Percentiles rank a stretch among this genome's conserved stretches.
These are phyloP conservation scores for Apiosordaria backusii DNA, from an alignment of 495 filamentous ascomycete species.

Conservation along the genomic window DNA sequence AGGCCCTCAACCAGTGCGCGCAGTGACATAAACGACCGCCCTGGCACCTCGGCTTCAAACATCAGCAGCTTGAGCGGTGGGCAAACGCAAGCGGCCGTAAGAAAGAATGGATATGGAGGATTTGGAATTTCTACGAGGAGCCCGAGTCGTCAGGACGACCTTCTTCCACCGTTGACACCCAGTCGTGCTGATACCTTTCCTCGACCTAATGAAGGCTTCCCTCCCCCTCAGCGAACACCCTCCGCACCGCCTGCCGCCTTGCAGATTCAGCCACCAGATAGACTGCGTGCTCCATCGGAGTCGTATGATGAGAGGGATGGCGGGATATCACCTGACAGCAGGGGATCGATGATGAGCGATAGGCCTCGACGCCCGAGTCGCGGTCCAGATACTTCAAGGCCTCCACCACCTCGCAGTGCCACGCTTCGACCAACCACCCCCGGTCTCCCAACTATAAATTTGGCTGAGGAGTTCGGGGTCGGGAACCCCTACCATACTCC, in stretches of 20 bases:
- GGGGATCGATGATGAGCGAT: constrained; percentile 24
- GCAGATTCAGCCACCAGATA: constrained; percentile 29
- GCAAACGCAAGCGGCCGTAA: constrained; percentile 36
- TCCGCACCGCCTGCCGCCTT: constrained; percentile 39
- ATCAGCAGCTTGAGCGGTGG: constrained; percentile 38
- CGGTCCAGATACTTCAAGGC: constrained; percentile 46
- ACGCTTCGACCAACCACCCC: constrained; percentile 34
- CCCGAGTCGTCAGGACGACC: constrained; percentile 35
- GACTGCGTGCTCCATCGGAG: constrained; percentile 34
- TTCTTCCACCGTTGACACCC: constrained; percentile 30
- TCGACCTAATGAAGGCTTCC: constrained; percentile 33
- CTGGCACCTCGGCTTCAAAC: constrained; percentile 42
- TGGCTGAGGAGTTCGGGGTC: constrained; percentile 49
- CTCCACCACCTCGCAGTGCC: constrained; percentile 48
- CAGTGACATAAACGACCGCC: constrained; percentile 28
- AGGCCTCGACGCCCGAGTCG: constrained; percentile 42
- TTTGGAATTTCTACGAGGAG: constrained; percentile 40
- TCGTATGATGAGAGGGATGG: constrained; percentile 12
- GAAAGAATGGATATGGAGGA: constrained; percentile 50
- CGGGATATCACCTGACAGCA: constrained; percentile 16
- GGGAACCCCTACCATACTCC: constrained; percentile 59
- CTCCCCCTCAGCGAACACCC: constrained; percentile 42
- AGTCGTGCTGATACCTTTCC: constrained; percentile 58
- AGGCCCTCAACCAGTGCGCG: constrained; percentile 26
- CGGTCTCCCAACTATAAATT: constrained; percentile 43